These are phyloP conservation scores for Aspergillus sp. DNA, from an alignment of 2,329 filamentous ascomycete species.

Conservation along the genomic window DNA sequence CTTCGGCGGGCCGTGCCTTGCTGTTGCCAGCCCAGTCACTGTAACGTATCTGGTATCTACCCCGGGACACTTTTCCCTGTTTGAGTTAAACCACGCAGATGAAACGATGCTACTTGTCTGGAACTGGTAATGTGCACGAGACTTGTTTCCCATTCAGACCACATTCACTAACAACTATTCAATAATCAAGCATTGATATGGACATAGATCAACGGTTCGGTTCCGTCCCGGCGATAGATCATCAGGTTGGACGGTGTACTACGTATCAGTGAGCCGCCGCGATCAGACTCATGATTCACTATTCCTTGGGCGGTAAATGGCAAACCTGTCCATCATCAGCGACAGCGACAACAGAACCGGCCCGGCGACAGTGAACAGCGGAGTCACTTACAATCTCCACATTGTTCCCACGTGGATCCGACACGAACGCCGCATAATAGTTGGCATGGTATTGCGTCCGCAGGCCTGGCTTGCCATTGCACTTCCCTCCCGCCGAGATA, in stretches of 20 bases:
- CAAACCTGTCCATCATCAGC: conserved; percentile 1
- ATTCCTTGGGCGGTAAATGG: conserved; percentile 1
- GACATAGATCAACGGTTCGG: no score
- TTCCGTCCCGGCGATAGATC: no score
- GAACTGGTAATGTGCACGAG: not conserved
- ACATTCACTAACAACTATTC: no score
- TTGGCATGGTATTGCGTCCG: conserved; percentile 45
- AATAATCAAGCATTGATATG: no score
- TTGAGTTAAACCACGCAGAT: not conserved
- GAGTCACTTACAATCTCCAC: conserved; percentile 41
- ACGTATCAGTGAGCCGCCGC: no score
- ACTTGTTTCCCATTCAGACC: no score
- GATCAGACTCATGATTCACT: not conserved
- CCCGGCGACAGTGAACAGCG: not conserved
- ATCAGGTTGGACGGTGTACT: no score
- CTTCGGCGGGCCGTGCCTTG: not conserved
- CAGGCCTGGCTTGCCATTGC: conserved; percentile 52
- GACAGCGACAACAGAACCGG: no score
- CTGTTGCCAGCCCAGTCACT: not conserved
- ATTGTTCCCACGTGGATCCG: conserved; percentile 55
- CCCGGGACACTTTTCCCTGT: not conserved
- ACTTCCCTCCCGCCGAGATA: conserved; percentile 45
- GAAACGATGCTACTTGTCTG: not conserved
- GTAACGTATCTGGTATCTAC: not conserved
- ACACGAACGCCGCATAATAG: conserved; percentile 55